A percentile compares a stretch with the other conserved stretches of the same genome.
These are phyloP conservation scores for Sphaerostilbella broomeana DNA, from an alignment of 2,329 filamentous ascomycete genomes.

Conservation along the genomic window DNA sequence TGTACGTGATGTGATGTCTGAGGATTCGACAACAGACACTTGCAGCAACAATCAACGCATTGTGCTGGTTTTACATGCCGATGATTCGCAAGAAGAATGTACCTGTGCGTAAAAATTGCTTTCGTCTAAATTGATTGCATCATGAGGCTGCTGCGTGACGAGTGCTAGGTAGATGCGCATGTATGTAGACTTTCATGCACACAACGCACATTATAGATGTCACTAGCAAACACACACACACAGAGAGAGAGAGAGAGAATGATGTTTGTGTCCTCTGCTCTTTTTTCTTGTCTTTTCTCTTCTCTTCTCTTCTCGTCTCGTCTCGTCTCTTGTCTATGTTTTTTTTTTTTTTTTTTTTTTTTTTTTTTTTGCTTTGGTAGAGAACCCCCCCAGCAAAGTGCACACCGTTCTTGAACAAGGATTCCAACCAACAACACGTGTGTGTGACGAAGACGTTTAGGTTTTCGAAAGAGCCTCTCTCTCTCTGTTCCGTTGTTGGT, in stretches of 20 bases:
- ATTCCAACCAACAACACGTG: slow-evolving; percentile 2
- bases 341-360: background rate
- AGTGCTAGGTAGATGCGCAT: background rate
- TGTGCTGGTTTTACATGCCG: background rate
- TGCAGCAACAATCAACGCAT: background rate
- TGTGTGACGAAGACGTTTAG: slow-evolving; percentile 8
- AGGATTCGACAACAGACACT: no score
- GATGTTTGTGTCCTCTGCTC: background rate
- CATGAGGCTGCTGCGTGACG: background rate
- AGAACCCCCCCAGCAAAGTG: background rate
- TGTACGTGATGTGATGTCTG: no score
- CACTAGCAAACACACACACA: background rate
- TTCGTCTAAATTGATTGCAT: background rate
- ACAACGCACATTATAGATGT: background rate
- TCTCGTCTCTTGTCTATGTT: background rate
- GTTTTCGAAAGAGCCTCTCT: slow-evolving; percentile 5
- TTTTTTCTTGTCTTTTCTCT: background rate
- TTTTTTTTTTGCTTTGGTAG: background rate
- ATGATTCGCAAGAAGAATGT: background rate
- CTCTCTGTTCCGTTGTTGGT: background rate
- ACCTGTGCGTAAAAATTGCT: background rate
- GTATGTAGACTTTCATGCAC: no score
- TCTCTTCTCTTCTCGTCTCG: background rate
- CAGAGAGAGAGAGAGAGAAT: background rate
- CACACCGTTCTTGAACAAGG: background rate